Percentiles rank a stretch among this genome's conserved stretches.
Evolutionary conservation across 2,329 filamentous ascomycete species (phyloP).

Genomic region (Cryphonectria parasitica): DNA sequence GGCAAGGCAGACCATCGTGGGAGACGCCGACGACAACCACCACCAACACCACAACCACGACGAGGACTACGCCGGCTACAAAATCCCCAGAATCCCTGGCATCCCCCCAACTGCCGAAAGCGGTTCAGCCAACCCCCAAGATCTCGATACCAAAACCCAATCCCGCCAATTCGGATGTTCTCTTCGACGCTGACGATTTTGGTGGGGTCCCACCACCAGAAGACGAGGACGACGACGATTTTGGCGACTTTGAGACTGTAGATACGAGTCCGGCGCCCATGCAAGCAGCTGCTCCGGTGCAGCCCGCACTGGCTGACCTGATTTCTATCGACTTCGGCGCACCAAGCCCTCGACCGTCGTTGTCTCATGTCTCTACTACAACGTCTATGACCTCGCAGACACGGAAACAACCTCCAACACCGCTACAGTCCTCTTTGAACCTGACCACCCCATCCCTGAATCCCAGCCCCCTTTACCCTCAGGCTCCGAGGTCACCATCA

Average conservation of each 20-base stretch:
- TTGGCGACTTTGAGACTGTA: conserved; percentile 64
- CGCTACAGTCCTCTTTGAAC: conserved; percentile 38
- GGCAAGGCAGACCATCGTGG: conserved; percentile 31
- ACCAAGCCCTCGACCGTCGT: conserved; percentile 14
- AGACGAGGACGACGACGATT: conserved; percentile 52
- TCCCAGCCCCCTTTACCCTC: conserved; percentile 44
- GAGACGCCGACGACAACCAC: conserved; percentile 9
- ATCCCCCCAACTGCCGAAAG: conserved; percentile 7
- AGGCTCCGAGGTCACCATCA: conserved; percentile 51
- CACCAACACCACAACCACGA: not conserved
- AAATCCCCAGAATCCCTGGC: conserved; percentile 17
- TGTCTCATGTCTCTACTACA: conserved; percentile 38
- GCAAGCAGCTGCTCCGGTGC: conserved; percentile 32
- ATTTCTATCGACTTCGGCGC: conserved; percentile 36
- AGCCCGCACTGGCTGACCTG: conserved; percentile 39
- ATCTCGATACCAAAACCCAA: conserved; percentile 29
- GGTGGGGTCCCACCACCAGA: conserved; percentile 35
- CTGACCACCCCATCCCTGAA: conserved; percentile 33
- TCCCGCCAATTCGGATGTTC: conserved; percentile 54
- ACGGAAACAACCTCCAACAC: conserved; percentile 36
- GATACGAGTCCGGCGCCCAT: conserved; percentile 30
- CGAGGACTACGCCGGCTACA: not conserved
- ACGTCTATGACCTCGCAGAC: conserved; percentile 35
- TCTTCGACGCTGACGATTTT: conserved; percentile 69
- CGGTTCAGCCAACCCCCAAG: not conserved